Evolutionary conservation across 1,139 yeast species (phyloP).

Genomic region (Candida sp.): DNA sequence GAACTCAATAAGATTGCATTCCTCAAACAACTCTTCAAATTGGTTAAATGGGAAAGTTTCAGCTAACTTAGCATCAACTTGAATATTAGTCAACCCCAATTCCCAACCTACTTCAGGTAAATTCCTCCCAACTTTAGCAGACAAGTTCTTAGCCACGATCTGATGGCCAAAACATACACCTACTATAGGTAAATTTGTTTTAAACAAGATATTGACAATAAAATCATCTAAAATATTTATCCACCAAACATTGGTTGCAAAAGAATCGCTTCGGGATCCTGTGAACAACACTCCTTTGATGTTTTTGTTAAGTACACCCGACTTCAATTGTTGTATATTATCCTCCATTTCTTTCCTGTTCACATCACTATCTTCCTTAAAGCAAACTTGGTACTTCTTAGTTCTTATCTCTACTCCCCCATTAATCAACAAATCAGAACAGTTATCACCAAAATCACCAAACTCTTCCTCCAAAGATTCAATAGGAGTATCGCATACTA

Average conservation of each 20-base stretch:
- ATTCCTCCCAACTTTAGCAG: conserved; percentile 56
- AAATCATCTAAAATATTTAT: conserved; percentile 45
- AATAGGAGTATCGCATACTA: conserved; percentile 45
- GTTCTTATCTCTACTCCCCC: conserved; percentile 11
- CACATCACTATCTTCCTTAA: conserved; percentile 29
- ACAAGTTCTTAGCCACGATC: conserved; percentile 62
- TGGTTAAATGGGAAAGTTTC: conserved; percentile 17
- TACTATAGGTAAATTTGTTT: conserved; percentile 38
- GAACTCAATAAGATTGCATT: conserved; percentile 51
- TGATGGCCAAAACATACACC: conserved; percentile 93
- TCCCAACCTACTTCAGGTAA: conserved; percentile 61
- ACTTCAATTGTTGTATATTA: conserved; percentile 15
- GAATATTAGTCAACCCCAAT: conserved; percentile 55
- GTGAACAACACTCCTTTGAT: conserved; percentile 53
- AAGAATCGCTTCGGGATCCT: conserved; percentile 65
- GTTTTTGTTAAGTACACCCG: conserved; percentile 26
- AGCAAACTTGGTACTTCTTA: conserved; percentile 45
- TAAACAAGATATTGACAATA: conserved; percentile 25
- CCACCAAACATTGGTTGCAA: conserved; percentile 48
- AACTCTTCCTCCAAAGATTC: conserved; percentile 21
- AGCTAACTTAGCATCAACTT: conserved; percentile 37
- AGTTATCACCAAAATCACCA: conserved; percentile 56
- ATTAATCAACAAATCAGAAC: conserved; percentile 23
- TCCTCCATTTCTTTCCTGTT: conserved; percentile 10
- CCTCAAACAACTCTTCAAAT: conserved; percentile 28